Base-by-base conservation (phyloP, 257 asterid species). In the Catharanthus roseus region DNA sequence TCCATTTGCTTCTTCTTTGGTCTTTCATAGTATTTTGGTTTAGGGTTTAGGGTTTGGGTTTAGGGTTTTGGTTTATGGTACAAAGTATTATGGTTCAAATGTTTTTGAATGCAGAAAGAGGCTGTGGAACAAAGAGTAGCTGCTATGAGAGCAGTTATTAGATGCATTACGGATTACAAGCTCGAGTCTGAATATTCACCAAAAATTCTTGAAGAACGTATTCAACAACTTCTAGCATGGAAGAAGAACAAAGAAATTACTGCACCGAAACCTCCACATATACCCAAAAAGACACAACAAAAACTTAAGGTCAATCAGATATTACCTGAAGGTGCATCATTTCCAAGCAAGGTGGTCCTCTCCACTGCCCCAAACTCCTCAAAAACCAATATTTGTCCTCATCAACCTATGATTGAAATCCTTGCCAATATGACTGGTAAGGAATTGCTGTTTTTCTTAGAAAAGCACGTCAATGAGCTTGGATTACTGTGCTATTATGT, bases 381-480 rank as follows among this genome's bases (percentile, higher is more conserved):
- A 28, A 57, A 57, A 31, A 31, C n/a, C 24, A 31, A 18, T 3
- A 18, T 60, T 7, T 9, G 33, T 33, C 42, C 44, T 60, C 26
- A 21, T 60, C 65, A 6, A 24, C 65, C 65, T 5, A 31, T 60
- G 65, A 60, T 13, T 5, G 24, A 29, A 16, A 16, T 31, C 65
- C 41, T 60, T 60, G 65, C 65, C 28, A 60, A 58, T 29, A 58
- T 58, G 65, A 29, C 64, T 71, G 72, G 89, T 19, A 80, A 77
- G 60, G 74, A 76, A 54, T 68, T 86, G 82, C 87, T 80, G 49
- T 82, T 80, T 77, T 79, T 82, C 66, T 51, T 84, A 49, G 77
- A 81, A 53, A 85, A 81, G 70, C 80, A 79, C n/a, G 77, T 51
- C 53, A 75, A 78, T 56, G 85, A 84, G 66, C 29, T 82, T 74